A percentile compares a stretch with the other conserved stretches of the same genome.
phyloP scores from a whole-genome alignment of 2,329 filamentous ascomycete genomes.

The Penicillium sp. region DNA sequence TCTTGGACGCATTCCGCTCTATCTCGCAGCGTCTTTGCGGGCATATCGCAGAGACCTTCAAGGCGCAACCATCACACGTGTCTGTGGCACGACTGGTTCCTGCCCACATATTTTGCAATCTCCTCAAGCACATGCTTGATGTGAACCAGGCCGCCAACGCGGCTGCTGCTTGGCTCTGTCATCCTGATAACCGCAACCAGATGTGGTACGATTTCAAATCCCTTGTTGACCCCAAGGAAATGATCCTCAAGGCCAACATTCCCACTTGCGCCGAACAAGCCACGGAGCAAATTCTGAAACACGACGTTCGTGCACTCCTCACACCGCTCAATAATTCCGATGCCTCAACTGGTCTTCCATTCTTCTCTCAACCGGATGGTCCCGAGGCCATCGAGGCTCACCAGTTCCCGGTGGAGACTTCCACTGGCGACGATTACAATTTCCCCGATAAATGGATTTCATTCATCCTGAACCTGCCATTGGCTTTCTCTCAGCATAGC shows the following conservation, averaged over 20 bases:
- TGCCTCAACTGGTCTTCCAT: conserved; percentile 38
- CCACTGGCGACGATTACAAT: conserved; percentile 50
- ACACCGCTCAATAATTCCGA: conserved; percentile 46
- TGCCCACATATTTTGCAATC: conserved; percentile 83
- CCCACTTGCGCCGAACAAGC: conserved; percentile 46
- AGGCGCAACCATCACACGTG: conserved; percentile 83
- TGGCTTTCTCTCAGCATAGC: conserved; percentile 49
- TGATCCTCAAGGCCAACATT: conserved; percentile 50
- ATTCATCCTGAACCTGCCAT: conserved; percentile 51
- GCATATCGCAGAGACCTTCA: conserved; percentile 85
- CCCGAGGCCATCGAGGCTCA: conserved; percentile 40
- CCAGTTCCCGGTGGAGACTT: conserved; percentile 45
- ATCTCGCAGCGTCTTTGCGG: conserved; percentile 81
- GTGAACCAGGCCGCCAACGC: conserved; percentile 95
- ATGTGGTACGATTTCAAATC: conserved; percentile 86
- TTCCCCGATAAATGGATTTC: conserved; percentile 57
- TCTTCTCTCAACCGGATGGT: conserved; percentile 44
- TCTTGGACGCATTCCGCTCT: conserved; percentile 83
- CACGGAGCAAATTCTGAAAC: conserved; percentile 50
- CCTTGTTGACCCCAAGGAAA: conserved; percentile 48
- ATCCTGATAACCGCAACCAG: conserved; percentile 85
- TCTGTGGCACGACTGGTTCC: conserved; percentile 85
- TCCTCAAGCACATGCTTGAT: conserved; percentile 84
- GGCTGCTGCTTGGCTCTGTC: conserved; percentile 88
- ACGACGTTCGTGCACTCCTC: conserved; percentile 52